Percentiles rank a stretch among this genome's conserved stretches.
phyloP scores from a whole-genome alignment of 768 basidiomycete species.

The Auricularia heimuer region DNA sequence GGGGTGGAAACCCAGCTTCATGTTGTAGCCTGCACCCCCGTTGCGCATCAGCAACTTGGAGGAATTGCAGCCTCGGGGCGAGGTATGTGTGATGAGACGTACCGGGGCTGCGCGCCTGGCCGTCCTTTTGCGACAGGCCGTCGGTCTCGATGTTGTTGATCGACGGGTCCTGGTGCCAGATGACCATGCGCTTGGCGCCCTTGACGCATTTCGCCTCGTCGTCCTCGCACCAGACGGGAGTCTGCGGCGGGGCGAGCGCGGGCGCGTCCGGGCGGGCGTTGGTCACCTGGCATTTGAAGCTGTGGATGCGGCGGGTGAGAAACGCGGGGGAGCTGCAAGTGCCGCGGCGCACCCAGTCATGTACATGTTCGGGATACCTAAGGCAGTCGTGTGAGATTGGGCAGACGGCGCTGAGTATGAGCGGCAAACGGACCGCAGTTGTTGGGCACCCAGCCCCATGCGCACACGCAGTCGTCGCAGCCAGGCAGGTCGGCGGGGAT shows the following conservation, averaged over 20 bases:
- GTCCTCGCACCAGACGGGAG: conserved; percentile 4
- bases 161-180: background rate
- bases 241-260: background rate
- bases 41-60: background rate
- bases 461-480: conserved; percentile 7
- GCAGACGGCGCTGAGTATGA: no score
- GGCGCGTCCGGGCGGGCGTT: background rate
- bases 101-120: conserved; percentile 3
- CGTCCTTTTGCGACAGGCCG: conserved; percentile 1
- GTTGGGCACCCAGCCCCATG: conserved; percentile 1
- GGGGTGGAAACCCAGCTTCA: conserved; percentile 3
- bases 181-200: conserved; percentile 3
- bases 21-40: background rate
- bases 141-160: conserved; percentile 3
- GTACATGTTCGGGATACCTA: conserved; percentile 6
- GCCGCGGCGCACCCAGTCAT: conserved; percentile 1
- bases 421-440: background rate
- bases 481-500: conserved; percentile 6
- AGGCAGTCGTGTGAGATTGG: no score
- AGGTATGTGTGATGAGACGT: background rate
- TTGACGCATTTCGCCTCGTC: background rate
- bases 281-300: background rate
- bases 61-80: background rate
- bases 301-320: background rate
- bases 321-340: background rate